Evolutionary conservation across 805 yeast genomes (phyloP).

Genomic region (Tetrapisispora fleetii): DNA sequence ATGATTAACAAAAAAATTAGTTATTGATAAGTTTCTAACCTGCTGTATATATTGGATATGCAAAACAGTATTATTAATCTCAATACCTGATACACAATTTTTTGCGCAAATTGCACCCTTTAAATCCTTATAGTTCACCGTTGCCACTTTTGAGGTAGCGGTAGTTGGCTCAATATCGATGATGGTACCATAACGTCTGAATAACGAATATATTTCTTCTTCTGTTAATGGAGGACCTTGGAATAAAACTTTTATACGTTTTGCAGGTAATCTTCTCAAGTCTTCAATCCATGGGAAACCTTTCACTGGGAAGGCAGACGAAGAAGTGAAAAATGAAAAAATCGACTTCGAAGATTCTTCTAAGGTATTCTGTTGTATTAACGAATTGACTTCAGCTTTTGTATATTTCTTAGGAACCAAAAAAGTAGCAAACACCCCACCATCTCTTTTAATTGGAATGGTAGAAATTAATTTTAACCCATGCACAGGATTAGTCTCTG

Average conservation of each 20-base stretch:
- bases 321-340: slow-evolving; percentile 37
- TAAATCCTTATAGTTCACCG: slow-evolving; percentile 43
- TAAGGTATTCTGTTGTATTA: slow-evolving; percentile 40
- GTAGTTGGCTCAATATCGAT: slow-evolving; percentile 56
- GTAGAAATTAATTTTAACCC: slow-evolving; percentile 45
- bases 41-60: slow-evolving; percentile 66
- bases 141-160: slow-evolving; percentile 39
- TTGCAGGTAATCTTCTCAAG: slow-evolving; percentile 64
- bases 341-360: slow-evolving; percentile 30
- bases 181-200: slow-evolving; percentile 82
- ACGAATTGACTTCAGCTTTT: slow-evolving; percentile 43
- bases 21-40: slow-evolving; percentile 25
- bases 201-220: slow-evolving; percentile 59
- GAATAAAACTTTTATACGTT: slow-evolving; percentile 52
- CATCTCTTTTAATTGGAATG: slow-evolving; percentile 70
- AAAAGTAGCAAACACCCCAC: slow-evolving; percentile 86
- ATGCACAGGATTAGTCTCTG: slow-evolving; percentile 29
- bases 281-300: slow-evolving; percentile 98
- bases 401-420: slow-evolving; percentile 44
- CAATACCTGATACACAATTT: slow-evolving; percentile 80
- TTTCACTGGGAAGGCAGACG: slow-evolving; percentile 60
- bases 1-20: slow-evolving; percentile 58
- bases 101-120: slow-evolving; percentile 77
- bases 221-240: slow-evolving; percentile 78
- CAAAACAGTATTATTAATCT: slow-evolving; percentile 50